Base-by-base conservation (phyloP, 73 alveolate species). In the Loxodes magnus region DNA sequence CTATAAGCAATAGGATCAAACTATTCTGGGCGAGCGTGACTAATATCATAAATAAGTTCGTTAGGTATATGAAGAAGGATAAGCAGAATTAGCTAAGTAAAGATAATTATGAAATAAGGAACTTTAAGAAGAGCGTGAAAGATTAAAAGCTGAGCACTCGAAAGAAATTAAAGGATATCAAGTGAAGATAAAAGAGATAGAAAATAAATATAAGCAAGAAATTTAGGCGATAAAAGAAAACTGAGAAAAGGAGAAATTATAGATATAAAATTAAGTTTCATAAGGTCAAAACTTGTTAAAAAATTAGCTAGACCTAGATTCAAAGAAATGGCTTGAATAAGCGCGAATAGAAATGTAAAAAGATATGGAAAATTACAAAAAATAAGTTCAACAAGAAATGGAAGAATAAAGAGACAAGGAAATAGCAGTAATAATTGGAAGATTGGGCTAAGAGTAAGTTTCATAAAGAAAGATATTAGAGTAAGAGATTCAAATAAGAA, bases 21-120 rank as follows among this genome's bases (percentile, higher is more conserved):
- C 82, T 1, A 56, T 82, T 2, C 94, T 82, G 49, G 64, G 63
- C 31, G 97, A 87, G 44, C 64, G 82, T 63, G 74, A 67, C 30
- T 46, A 62, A 19, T 27, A 41, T 12, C 42, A 67, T 46, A 29
- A 75, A 31, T 67, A 68, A 41, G 34, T 68, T 6, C 64, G 52
- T 0, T 68, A 69, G 14, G 33, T 57, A n/a, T 58, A 26, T 29
- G 89, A 67, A 27, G 41, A 73, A 20, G 21, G 51, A 12, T 82
- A 75, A 14, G 7, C 10, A 0, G 51, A 75, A 33, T 51, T 75
- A 36, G 31, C 31, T 9, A 66, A 53, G 4, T 73, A 65, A 20
- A 54, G 89, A 22, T 10, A n/a, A 12, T 9, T 37, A 10, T 46
- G 59, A 24, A 46, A 19, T 24, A 20, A 46, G n/a, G 59, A 46